Evolutionary conservation across 2,329 filamentous ascomycete genomes (phyloP).

Genomic region (Exophiala xenobiotica): DNA sequence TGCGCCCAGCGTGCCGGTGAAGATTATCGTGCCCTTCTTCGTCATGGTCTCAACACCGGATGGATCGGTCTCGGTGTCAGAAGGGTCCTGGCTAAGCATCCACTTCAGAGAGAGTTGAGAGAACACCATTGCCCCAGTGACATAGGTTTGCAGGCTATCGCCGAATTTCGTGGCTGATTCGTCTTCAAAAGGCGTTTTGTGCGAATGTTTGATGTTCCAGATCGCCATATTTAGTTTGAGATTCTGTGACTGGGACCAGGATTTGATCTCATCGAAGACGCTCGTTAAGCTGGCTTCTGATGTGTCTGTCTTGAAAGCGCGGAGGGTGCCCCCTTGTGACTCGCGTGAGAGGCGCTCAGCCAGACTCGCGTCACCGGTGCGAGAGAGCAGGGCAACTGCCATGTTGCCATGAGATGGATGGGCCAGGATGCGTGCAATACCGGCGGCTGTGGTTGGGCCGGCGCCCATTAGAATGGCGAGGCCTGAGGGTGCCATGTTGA

Average conservation of each 20-base stretch:
- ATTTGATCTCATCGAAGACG: constrained; percentile 49
- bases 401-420: constrained; percentile 53
- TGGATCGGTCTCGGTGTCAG: constrained; percentile 36
- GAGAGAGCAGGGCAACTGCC: constrained; percentile 55
- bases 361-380: constrained; percentile 48
- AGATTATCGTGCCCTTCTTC: constrained; percentile 60
- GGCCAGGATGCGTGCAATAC: constrained; percentile 57
- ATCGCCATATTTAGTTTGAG: constrained; percentile 55
- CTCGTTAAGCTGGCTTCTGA: constrained; percentile 47
- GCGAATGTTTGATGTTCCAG: constrained; percentile 57
- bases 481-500: constrained; percentile 47
- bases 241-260: constrained; percentile 25
- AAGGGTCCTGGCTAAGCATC: constrained; percentile 38
- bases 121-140: constrained; percentile 57
- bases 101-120: constrained; percentile 52
- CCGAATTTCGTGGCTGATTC: constrained; percentile 54
- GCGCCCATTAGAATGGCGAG: constrained; percentile 55
- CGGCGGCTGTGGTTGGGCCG: constrained; percentile 50
- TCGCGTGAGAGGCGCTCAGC: constrained; percentile 49
- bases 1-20: constrained; percentile 57
- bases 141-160: constrained; percentile 52
- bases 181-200: constrained; percentile 56
- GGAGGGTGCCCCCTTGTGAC: constrained; percentile 45
- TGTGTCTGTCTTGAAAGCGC: constrained; percentile 55
- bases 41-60: constrained; percentile 36